Evolutionary conservation across 2,329 filamentous ascomycete species (phyloP).

Genomic region (Fusarium sp.): DNA sequence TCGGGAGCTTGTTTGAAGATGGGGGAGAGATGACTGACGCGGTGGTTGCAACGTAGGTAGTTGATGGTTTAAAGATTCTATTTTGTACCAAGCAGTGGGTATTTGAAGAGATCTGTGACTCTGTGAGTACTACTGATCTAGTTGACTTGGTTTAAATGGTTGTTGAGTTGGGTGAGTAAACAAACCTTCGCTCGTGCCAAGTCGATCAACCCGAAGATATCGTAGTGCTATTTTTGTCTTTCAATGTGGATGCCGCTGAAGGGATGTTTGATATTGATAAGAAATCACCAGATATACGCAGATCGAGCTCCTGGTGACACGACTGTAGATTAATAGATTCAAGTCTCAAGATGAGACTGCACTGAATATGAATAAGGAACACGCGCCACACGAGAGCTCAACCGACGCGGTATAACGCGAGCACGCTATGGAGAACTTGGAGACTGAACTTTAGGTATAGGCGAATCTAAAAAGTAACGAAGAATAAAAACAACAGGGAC

Average conservation of each 20-base stretch:
- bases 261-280: background rate
- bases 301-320: conserved; percentile 1
- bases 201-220: conserved; percentile 19
- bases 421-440: conserved; percentile 17
- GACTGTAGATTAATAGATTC: conserved; percentile 1
- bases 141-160: background rate
- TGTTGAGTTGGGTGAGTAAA: conserved; percentile 25
- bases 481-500: conserved; percentile 1
- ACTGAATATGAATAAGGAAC: conserved; percentile 6
- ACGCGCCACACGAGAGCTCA: conserved; percentile 14
- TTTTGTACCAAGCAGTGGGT: background rate
- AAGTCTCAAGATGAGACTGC: conserved; percentile 7
- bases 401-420: conserved; percentile 34
- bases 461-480: background rate
- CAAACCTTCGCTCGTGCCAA: conserved; percentile 29
- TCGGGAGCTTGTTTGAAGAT: conserved; percentile 29
- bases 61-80: conserved; percentile 1
- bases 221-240: conserved; percentile 30
- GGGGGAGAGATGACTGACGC: conserved; percentile 26
- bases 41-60: conserved; percentile 5
- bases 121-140: background rate
- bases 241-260: conserved; percentile 10
- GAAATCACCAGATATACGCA: conserved; percentile 10
- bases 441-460: conserved; percentile 14
- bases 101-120: background rate